Conservation (phyloP, 169 alveolate species). For the Eimeria tenella region DNA sequence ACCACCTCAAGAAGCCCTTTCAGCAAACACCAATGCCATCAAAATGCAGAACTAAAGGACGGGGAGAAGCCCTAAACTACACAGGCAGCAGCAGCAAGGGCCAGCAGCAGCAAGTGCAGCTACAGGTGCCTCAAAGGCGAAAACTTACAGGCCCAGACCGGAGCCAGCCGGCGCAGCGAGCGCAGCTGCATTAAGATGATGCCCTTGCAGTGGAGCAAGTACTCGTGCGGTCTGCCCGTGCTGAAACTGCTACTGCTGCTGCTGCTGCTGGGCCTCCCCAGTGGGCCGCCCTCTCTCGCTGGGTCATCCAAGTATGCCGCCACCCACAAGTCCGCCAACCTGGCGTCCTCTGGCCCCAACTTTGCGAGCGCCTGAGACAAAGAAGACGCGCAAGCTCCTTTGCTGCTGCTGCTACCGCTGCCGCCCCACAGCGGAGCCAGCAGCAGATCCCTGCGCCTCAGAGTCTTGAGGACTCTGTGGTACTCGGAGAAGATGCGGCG, state of each 20-base stretch:
- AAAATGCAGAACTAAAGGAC: too few species aligned
- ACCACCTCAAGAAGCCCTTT: too few species aligned
- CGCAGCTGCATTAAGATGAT: conserved; percentile 60
- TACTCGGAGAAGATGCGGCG: background rate
- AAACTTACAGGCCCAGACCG: conserved; percentile 63
- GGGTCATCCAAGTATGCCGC: background rate
- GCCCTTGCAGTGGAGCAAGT: conserved; percentile 10
- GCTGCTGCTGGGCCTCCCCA: background rate
- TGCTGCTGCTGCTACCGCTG: conserved; percentile 13
- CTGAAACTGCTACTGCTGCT: conserved; percentile 24
- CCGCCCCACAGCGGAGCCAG: background rate
- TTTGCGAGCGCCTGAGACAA: background rate
- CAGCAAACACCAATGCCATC: too few species aligned
- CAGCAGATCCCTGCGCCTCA: background rate
- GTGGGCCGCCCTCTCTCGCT: conserved; percentile 43
- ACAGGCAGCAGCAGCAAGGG: background rate
- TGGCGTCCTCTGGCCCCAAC: conserved; percentile 19
- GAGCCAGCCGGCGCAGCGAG: conserved; percentile 41
- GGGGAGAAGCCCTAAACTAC: background rate
- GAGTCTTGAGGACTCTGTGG: background rate
- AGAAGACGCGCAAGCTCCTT: background rate
- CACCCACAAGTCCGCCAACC: conserved; percentile 27
- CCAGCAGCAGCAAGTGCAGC: conserved; percentile 1
- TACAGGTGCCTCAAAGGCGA: background rate
- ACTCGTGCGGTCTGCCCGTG: conserved; percentile 16